Base-by-base conservation (phyloP, 345 rosid genomes). In the Microcos paniculata region DNA sequence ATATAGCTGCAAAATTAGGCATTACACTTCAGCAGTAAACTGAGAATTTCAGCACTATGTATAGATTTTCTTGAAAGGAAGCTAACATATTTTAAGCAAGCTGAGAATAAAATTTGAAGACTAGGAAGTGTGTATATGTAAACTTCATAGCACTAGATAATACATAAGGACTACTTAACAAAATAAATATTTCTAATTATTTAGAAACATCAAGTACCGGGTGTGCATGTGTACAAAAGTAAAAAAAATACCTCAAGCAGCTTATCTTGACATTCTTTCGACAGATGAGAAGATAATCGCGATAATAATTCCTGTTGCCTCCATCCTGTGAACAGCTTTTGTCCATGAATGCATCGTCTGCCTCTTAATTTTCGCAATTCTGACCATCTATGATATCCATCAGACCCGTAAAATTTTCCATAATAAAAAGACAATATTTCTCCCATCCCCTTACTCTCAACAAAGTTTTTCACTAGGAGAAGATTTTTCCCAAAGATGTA, bases 401-500 rank as follows among this genome's bases (percentile, higher is more conserved):
- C 83, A 81, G 94, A 87, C 82, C 79, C 80, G 77, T 62, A 73
- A 62, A 73, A 73, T 31, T 83, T 76, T 40, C 88, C 90, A 76
- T 87, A 84, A 69, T 87, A 91, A 83, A 88, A 88, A 26, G 91
- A 83, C 71, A 91, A 78, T 73, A 88, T 51, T 77, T 88, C 89
- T 52, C 91, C 92, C 89, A 90, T 88, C 26, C 5, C 73, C 70
- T 88, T 88, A 79, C 74, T 86, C 55, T 76, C 90, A 76, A 88
- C 88, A 83, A 88, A 88, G 53, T 80, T 85, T 81, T 88, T 81
- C 65, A 90, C 88, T 69, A 67, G 80, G 72, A 74, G 79, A 76
- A 91, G 88, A 79, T 88, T 87, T 63, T 87, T 91, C 63, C 94
- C 97, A 66, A 91, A 87, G 77, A 87, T 84, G 81, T 88, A 91